Evolutionary conservation across 1,284 basidiomycete species (phyloP).

Genomic region (Marasmius tenuissimus): DNA sequence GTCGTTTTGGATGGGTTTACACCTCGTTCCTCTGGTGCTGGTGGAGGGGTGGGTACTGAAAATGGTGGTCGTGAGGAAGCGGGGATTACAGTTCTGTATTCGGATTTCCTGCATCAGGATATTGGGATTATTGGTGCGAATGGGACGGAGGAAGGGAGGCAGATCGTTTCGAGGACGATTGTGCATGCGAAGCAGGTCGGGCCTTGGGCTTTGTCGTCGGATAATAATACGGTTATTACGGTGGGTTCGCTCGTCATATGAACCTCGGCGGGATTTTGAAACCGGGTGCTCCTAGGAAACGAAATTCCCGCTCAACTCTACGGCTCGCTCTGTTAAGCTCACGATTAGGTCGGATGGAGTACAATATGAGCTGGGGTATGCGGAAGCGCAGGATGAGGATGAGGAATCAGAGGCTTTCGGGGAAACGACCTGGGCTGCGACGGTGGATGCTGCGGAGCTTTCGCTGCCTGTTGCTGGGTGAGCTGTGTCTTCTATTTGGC

Average conservation of each 20-base stretch:
- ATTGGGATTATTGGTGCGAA: conserved; percentile 29
- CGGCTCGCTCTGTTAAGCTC: conserved; percentile 27
- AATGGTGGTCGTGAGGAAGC: conserved; percentile 24
- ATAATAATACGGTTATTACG: conserved; percentile 30
- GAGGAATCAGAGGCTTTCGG: neutral
- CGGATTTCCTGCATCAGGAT: conserved; percentile 37
- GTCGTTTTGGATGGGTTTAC: conserved; percentile 28
- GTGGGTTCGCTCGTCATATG: conserved; percentile 16
- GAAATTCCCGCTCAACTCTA: conserved; percentile 20
- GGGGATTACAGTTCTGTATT: conserved; percentile 33
- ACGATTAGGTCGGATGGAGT: conserved; percentile 26
- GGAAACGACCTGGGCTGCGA: neutral
- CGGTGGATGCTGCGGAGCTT: conserved; percentile 20
- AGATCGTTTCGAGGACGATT: conserved; percentile 28
- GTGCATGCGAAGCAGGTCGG: conserved; percentile 32
- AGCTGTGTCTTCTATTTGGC: conserved; percentile 6
- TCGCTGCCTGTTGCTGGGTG: conserved; percentile 33
- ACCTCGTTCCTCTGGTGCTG: conserved; percentile 22
- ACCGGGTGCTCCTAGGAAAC: neutral
- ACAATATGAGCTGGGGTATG: conserved; percentile 30
- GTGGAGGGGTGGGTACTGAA: neutral
- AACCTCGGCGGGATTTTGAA: neutral
- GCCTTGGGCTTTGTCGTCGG: conserved; percentile 32
- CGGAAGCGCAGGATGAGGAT: conserved; percentile 24
- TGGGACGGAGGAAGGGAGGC: conserved; percentile 17